phyloP scores from a whole-genome alignment of 495 filamentous ascomycete genomes.

The Filosporella fistucella region DNA sequence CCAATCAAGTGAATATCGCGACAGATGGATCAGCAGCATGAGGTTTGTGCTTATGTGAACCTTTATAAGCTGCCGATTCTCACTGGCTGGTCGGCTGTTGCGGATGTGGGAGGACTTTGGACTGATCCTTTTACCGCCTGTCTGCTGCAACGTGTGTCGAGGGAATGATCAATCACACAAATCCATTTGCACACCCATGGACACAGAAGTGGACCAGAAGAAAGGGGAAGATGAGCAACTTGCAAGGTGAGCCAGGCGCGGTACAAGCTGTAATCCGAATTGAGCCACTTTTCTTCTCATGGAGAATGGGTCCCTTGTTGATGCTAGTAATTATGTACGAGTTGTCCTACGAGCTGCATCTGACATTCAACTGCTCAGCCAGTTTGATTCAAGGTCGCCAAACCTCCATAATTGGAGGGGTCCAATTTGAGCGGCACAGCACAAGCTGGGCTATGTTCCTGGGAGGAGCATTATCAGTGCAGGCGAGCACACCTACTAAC shows the following conservation, averaged over 20 bases:
- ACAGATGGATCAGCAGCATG: slow-evolving; percentile 2
- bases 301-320: too few relatives aligned
- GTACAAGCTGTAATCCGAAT: background rate
- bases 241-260: background rate
- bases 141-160: background rate
- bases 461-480: too few relatives aligned
- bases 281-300: background rate
- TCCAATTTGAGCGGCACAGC: too few relatives aligned
- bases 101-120: background rate
- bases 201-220: background rate
- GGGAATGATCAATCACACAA: background rate
- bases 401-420: too few relatives aligned
- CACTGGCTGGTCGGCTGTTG: slow-evolving; percentile 13
- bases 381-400: too few relatives aligned
- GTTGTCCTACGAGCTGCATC: too few relatives aligned
- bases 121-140: background rate
- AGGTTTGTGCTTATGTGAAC: background rate
- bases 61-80: background rate
- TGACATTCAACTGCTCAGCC: too few relatives aligned
- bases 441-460: too few relatives aligned
- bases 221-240: background rate
- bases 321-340: too few relatives aligned
- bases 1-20: slow-evolving; percentile 1
- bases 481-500: too few relatives aligned
- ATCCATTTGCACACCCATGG: too few relatives aligned